phyloP scores from a whole-genome alignment of 2,329 filamentous ascomycete species.

The Alternaria panax region DNA sequence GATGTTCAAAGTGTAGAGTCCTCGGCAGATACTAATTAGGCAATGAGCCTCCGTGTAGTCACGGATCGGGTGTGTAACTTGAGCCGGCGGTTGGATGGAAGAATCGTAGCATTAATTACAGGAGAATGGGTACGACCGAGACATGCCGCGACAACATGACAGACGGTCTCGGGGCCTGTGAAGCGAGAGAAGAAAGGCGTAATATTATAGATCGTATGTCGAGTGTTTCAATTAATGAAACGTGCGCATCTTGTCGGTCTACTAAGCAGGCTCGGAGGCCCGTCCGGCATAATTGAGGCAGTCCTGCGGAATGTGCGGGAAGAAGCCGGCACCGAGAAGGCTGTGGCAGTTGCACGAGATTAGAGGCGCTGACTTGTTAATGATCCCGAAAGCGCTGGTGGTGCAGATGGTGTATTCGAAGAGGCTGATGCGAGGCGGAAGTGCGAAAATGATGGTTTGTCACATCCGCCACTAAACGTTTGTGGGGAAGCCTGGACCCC shows the following conservation, averaged over 20 bases:
- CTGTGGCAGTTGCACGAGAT: slow-evolving; percentile 13
- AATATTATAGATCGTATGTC: slow-evolving; percentile 47
- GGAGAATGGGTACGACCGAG: slow-evolving; percentile 21
- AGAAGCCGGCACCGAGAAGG: slow-evolving; percentile 11
- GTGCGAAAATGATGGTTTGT: slow-evolving; percentile 13
- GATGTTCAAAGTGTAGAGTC: not conserved
- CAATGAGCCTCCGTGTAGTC: slow-evolving; percentile 6
- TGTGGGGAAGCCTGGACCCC: slow-evolving; percentile 26
- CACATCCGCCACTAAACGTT: slow-evolving; percentile 18
- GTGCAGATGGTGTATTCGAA: slow-evolving; percentile 29
- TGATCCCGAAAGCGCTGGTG: slow-evolving; percentile 31
- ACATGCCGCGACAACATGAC: slow-evolving; percentile 15
- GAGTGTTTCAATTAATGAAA: slow-evolving; percentile 34
- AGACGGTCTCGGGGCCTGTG: slow-evolving; percentile 15
- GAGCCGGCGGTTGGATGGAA: slow-evolving; percentile 43
- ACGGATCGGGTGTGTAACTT: slow-evolving; percentile 9
- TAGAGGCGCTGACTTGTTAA: slow-evolving; percentile 10
- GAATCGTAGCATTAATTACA: slow-evolving; percentile 33
- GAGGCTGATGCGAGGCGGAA: slow-evolving; percentile 26
- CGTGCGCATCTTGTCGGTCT: slow-evolving; percentile 24
- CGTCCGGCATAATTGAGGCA: slow-evolving; percentile 28
- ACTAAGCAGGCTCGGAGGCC: not conserved
- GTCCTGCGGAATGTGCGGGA: slow-evolving; percentile 26
- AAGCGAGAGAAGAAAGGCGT: slow-evolving; percentile 15
- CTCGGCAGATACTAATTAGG: slow-evolving; percentile 9